A percentile compares a stretch with the other conserved stretches of the same genome.
These are phyloP conservation scores for Thermothielavioides terrestris DNA, from an alignment of 495 filamentous ascomycete species.

Conservation along the genomic window DNA sequence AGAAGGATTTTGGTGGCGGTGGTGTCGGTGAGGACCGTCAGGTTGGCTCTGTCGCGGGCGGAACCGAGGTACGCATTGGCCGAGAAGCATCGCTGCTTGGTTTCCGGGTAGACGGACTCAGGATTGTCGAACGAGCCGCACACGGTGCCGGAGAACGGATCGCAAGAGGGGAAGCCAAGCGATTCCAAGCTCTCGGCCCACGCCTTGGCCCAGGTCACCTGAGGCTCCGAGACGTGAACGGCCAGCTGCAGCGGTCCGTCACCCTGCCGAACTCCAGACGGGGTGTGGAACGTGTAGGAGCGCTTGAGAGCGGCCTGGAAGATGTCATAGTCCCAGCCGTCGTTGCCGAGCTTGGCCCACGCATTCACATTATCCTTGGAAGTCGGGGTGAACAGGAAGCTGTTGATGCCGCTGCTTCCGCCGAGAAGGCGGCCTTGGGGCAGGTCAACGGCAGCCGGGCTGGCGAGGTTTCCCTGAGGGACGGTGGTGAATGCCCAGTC, in stretches of 20 bases:
- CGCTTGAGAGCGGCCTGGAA: conserved; percentile 42
- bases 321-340: conserved; percentile 43
- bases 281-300: conserved; percentile 29
- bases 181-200: conserved; percentile 31
- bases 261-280: conserved; percentile 15
- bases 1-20: conserved; percentile 37
- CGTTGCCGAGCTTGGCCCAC: conserved; percentile 48
- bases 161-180: conserved; percentile 27
- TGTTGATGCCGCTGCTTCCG: conserved; percentile 50
- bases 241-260: conserved; percentile 31
- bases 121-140: conserved; percentile 41
- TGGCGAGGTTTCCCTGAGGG: background rate
- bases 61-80: conserved; percentile 31
- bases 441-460: conserved; percentile 16
- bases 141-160: conserved; percentile 31
- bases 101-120: conserved; percentile 35
- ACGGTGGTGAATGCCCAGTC: conserved; percentile 22
- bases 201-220: conserved; percentile 28
- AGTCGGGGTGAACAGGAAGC: conserved; percentile 39
- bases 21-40: conserved; percentile 39
- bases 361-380: conserved; percentile 40
- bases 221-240: conserved; percentile 34
- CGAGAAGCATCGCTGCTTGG: conserved; percentile 30
- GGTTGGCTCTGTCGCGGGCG: conserved; percentile 32
- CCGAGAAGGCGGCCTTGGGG: conserved; percentile 49